These are phyloP conservation scores for Yamadazyma atmosphaerica DNA, from an alignment of 1,139 yeast species.

Conservation along the genomic window DNA sequence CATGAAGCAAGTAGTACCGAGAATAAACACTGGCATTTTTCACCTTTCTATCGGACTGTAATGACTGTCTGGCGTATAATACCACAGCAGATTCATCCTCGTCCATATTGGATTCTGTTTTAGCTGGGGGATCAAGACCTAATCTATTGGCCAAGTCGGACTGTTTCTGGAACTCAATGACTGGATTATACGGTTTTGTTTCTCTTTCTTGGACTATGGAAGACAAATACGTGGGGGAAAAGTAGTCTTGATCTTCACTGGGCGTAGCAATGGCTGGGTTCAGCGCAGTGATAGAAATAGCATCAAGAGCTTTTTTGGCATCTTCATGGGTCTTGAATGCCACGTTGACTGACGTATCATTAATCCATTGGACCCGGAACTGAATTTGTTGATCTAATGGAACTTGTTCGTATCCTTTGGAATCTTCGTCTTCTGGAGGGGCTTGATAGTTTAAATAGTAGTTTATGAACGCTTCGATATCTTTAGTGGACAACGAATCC, in stretches of 20 bases:
- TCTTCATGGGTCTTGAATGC: slow-evolving; percentile 50
- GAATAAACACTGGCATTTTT: slow-evolving; percentile 61
- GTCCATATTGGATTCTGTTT: slow-evolving; percentile 29
- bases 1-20: slow-evolving; percentile 68
- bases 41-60: slow-evolving; percentile 56
- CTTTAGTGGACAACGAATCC: slow-evolving; percentile 64
- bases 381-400: slow-evolving; percentile 30
- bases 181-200: slow-evolving; percentile 39
- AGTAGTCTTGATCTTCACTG: slow-evolving; percentile 8
- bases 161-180: slow-evolving; percentile 37
- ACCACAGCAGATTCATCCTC: slow-evolving; percentile 45
- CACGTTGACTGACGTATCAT: slow-evolving; percentile 59
- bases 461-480: slow-evolving; percentile 58
- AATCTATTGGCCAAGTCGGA: slow-evolving; percentile 32
- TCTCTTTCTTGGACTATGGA: slow-evolving; percentile 33
- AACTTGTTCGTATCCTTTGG: slow-evolving; percentile 23
- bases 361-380: slow-evolving; percentile 67
- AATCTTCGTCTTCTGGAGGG: slow-evolving; percentile 18
- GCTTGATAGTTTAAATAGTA: slow-evolving; percentile 42
- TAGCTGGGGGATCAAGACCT: slow-evolving; percentile 20
- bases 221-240: slow-evolving; percentile 21
- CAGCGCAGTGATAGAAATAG: slow-evolving; percentile 25
- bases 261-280: slow-evolving; percentile 16
- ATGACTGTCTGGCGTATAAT: slow-evolving; percentile 50
- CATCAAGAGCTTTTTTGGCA: slow-evolving; percentile 39